These are phyloP conservation scores for Hamamelis virginiana DNA, from an alignment of 164 flowering plant species.

Conservation along the genomic window DNA sequence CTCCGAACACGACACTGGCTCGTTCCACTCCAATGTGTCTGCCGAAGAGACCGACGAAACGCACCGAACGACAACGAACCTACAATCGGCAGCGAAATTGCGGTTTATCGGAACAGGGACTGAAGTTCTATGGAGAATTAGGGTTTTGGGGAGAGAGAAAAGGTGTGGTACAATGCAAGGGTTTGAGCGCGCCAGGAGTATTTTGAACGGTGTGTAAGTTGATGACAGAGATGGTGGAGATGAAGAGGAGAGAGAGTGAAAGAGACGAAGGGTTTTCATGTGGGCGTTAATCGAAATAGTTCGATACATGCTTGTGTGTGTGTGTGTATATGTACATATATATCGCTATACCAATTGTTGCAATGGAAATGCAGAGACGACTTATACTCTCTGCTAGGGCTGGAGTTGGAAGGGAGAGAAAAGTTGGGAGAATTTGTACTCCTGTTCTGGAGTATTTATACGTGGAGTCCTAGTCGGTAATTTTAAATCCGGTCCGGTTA, in stretches of 20 bases:
- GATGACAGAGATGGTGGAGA: not conserved
- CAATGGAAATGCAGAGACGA: not conserved
- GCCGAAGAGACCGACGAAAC: slow-evolving; percentile 31
- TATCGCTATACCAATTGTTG: too few species aligned
- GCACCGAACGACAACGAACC: slow-evolving; percentile 17
- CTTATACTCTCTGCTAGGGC: not conserved
- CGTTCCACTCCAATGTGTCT: slow-evolving; percentile 37
- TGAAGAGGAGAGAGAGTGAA: not conserved
- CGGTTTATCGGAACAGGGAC: not conserved
- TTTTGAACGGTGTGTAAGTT: slow-evolving; percentile 4
- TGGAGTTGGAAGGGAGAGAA: too few species aligned
- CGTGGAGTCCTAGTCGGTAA: too few species aligned
- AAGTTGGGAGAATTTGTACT: too few species aligned
- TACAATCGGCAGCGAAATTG: not conserved
- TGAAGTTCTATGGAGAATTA: not conserved
- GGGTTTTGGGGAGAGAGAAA: not conserved
- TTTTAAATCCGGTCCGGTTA: too few species aligned
- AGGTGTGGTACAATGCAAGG: slow-evolving; percentile 1
- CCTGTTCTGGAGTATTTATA: too few species aligned
- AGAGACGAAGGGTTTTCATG: slow-evolving; percentile 9
- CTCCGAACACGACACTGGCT: slow-evolving; percentile 42
- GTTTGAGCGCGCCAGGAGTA: not conserved
- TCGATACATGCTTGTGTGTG: slow-evolving; percentile 5
- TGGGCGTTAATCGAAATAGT: slow-evolving; percentile 3
- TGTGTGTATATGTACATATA: not conserved